Evolutionary conservation across 305 asterid genomes (phyloP).

Genomic region (Solanum chacoense): DNA sequence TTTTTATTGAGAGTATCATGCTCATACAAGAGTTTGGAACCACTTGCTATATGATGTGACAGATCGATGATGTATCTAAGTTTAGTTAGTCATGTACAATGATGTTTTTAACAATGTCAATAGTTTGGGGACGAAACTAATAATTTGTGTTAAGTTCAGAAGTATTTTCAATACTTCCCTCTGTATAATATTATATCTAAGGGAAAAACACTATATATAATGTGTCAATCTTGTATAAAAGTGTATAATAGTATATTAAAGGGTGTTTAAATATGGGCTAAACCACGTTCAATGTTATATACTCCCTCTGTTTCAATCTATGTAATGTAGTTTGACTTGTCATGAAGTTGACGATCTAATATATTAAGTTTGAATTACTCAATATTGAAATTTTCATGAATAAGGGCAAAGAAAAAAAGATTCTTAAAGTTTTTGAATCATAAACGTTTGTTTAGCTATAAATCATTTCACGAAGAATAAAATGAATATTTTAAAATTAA

Average conservation of each 20-base stretch:
- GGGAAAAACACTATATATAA: neutral
- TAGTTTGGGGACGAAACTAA: too few relatives aligned
- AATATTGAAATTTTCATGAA: neutral
- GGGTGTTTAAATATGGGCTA: neutral
- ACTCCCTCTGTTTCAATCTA: neutral
- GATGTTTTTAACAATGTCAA: too few relatives aligned
- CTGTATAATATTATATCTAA: too few relatives aligned
- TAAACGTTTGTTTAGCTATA: neutral
- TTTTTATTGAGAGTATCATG: too few relatives aligned
- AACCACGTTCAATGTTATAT: neutral
- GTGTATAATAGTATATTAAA: neutral
- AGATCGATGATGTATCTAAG: too few relatives aligned
- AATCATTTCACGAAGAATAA: too few relatives aligned
- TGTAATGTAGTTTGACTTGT: neutral
- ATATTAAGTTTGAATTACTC: neutral
- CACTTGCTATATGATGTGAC: too few relatives aligned
- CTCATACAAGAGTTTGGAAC: too few relatives aligned
- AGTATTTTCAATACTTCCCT: too few relatives aligned
- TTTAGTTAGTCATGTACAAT: too few relatives aligned
- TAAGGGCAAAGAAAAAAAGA: neutral
- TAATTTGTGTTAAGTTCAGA: too few relatives aligned
- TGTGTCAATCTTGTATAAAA: neutral
- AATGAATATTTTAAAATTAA: too few relatives aligned
- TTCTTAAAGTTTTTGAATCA: neutral
- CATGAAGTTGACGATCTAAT: neutral